These are phyloP conservation scores for Ambispora gerdemannii DNA, from an alignment of 192 early-diverging fungal species.

Conservation along the genomic window DNA sequence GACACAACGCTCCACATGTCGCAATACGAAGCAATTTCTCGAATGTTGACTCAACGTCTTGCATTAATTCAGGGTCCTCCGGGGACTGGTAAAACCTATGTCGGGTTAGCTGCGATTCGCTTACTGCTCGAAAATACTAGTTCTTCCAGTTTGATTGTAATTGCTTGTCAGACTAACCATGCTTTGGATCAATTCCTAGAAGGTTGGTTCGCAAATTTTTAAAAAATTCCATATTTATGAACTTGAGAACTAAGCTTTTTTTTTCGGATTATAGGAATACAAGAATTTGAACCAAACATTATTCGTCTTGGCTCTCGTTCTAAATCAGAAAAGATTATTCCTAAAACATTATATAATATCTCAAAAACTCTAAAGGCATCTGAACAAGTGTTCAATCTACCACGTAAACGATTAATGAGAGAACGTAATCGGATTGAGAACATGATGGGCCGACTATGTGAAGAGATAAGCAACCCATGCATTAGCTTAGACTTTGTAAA, in stretches of 20 bases:
- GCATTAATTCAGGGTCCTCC: slow-evolving; percentile 58
- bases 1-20: slow-evolving; percentile 28
- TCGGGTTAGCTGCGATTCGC: slow-evolving; percentile 47
- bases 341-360: slow-evolving; percentile 40
- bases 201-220: slow-evolving; percentile 16
- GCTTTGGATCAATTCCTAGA: slow-evolving; percentile 47
- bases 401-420: slow-evolving; percentile 28
- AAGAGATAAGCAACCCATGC: slow-evolving; percentile 47
- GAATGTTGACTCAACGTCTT: slow-evolving; percentile 44
- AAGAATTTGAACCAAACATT: slow-evolving; percentile 42
- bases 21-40: slow-evolving; percentile 45
- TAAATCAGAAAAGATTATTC: slow-evolving; percentile 37
- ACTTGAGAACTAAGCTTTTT: neutral
- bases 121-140: slow-evolving; percentile 44
- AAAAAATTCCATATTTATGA: neutral
- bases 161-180: slow-evolving; percentile 60
- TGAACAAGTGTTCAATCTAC: neutral
- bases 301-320: slow-evolving; percentile 52
- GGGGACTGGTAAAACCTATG: slow-evolving; percentile 59
- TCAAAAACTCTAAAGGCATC: slow-evolving; percentile 31
- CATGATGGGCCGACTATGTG: slow-evolving; percentile 34
- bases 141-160: slow-evolving; percentile 47
- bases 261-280: slow-evolving; percentile 33
- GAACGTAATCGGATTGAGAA: slow-evolving; percentile 35
- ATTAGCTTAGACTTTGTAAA: slow-evolving; percentile 38